phyloP scores from a whole-genome alignment of 176 grass and related monocot species.

The Paspalum vaginatum region DNA sequence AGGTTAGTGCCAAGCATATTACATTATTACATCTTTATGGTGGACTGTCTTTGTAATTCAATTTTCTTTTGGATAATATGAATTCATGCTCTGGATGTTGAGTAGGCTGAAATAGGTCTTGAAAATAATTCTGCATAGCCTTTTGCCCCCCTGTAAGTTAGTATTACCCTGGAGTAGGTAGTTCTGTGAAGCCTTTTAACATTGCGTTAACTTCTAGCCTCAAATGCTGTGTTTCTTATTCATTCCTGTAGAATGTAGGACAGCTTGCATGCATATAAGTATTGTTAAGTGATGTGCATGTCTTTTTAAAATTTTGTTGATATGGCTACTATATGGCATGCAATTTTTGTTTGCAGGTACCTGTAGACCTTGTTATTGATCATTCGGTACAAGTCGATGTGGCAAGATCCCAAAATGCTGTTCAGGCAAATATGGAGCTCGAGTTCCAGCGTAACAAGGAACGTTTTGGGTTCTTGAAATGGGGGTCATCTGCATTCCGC shows the following conservation, averaged over 20 bases:
- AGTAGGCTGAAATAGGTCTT: neutral
- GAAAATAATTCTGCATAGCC: neutral
- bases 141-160: slow-evolving; percentile 1
- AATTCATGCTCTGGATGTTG: neutral
- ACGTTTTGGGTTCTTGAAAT: slow-evolving; percentile 91
- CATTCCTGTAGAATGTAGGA: neutral
- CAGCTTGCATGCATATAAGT: slow-evolving; percentile 7
- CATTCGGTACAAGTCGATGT: slow-evolving; percentile 98
- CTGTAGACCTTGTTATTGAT: slow-evolving; percentile 97
- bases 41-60: neutral
- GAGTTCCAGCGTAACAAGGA: slow-evolving; percentile 95
- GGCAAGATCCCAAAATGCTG: slow-evolving; percentile 87
- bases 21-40: neutral
- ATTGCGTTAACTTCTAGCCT: neutral
- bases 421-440: slow-evolving; percentile 81
- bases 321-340: slow-evolving; percentile 8
- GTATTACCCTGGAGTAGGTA: neutral
- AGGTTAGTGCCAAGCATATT: neutral
- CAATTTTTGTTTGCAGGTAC: slow-evolving; percentile 58
- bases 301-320: slow-evolving; percentile 10
- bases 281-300: slow-evolving; percentile 14
- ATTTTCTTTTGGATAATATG: neutral
- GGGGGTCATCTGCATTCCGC: slow-evolving; percentile 90
- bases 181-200: neutral
- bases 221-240: neutral